Conservation (phyloP, 208 protist genomes). For the Trypanosoma boissoni region DNA sequence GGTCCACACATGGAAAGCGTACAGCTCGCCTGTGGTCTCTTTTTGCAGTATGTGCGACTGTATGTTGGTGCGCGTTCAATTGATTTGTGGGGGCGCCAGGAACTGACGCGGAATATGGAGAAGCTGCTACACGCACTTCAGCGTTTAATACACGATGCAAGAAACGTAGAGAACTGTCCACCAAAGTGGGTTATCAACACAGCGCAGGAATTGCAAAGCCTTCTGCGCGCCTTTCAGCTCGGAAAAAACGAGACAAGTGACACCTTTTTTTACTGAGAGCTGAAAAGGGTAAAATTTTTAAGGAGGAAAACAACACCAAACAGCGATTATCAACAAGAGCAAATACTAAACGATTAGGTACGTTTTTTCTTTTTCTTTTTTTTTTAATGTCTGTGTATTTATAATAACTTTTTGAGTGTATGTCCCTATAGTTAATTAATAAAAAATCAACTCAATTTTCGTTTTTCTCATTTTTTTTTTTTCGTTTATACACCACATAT, state of each 20-base stretch:
- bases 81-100: constrained; percentile 15
- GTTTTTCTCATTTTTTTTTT: no score
- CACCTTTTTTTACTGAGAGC: background rate
- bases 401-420: background rate
- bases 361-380: background rate
- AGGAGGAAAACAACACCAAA: background rate
- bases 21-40: constrained; percentile 58
- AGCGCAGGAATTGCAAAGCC: constrained; percentile 19
- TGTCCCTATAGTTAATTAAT: no score
- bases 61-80: constrained; percentile 6
- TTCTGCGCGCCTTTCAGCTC: constrained; percentile 9
- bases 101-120: constrained; percentile 33
- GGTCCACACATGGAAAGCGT: constrained; percentile 48
- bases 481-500: constrained; percentile 1
- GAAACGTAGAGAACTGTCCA: constrained; percentile 21
- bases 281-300: no score
- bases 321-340: background rate
- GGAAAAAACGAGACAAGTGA: background rate
- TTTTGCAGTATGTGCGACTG: constrained; percentile 32
- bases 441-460: no score
- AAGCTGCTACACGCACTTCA: constrained; percentile 41
- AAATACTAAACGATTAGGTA: constrained; percentile 2
- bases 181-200: constrained; percentile 18
- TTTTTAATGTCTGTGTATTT: background rate
- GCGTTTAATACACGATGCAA: constrained; percentile 23